Evolutionary conservation across 306 rosid genomes (phyloP), one percentile per base, ranked within the genome.

Genomic region (Cicer cuneatum): DNA sequence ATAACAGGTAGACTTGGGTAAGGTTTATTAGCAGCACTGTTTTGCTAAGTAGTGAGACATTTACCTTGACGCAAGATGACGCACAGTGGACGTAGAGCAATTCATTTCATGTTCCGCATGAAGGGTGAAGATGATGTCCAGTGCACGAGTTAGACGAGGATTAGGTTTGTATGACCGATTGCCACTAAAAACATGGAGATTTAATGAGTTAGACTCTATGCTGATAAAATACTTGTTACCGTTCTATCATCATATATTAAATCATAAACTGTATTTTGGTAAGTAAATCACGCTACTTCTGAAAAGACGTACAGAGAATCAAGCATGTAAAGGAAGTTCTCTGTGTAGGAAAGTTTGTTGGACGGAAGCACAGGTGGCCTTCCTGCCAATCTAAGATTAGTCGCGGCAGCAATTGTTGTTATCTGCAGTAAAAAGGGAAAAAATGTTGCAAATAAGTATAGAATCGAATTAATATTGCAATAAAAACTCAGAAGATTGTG

Each of bases 61-160:
- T 60, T 83, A 88, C 96, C 98, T 92, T 69, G 98, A 92, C 11
- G 98, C 90, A 69, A 92, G 87, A 81, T 92, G 98, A 56, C 98
- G 87, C 13, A 92, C 96, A 72, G 93, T 76, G n/a, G 96, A 86
- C 10, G 96, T 90, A 49, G 98, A 92, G 81, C 98, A 92, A 83
- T 92, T 92, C 98, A 92, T 92, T 83, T 92, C 98, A 84, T 92
- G 98, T 52, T 92, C 96, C 9, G 98, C 98, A 52, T 92, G 97
- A 49, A 92, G 88, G 69, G 87, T 83, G 85, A 90, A 92, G 82
- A 90, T 89, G 83, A 92, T 86, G 78, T 92, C 98, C 58, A 92
- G 59, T 40, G 92, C 96, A 81, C 93, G 82, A 80, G 91, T 92
- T 11, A 92, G 83, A 69, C 88, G 92, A 37, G 92, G 90, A 81